Evolutionary conservation across 1,139 yeast species (phyloP).

Genomic region (Hanseniaspora sp.): DNA sequence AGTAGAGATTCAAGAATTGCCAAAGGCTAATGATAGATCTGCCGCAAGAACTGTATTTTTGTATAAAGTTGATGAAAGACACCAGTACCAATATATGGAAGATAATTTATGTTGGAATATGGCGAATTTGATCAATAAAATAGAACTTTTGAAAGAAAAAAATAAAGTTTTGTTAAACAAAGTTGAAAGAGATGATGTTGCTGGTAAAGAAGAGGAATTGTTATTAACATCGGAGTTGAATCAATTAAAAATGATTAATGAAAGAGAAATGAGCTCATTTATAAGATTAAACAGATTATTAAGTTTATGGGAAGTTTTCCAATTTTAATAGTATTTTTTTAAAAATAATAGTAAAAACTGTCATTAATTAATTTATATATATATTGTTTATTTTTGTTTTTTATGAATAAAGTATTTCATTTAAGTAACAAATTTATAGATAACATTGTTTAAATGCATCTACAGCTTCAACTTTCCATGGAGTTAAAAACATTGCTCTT

Average conservation of each 20-base stretch:
- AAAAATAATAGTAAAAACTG: not conserved
- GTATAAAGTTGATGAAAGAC: constrained; percentile 56
- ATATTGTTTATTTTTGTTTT: not conserved
- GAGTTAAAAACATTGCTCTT: constrained; percentile 45
- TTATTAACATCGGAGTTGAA: constrained; percentile 64
- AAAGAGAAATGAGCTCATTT: constrained; percentile 43
- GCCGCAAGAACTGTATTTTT: constrained; percentile 80
- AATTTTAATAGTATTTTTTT: constrained; percentile 29
- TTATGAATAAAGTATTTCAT: not conserved
- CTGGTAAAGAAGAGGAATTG: constrained; percentile 66
- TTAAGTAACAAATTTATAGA: constrained; percentile 6
- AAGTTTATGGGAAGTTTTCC: constrained; percentile 43
- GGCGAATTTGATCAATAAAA: constrained; percentile 49
- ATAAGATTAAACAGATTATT: constrained; percentile 47
- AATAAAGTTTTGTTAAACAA: constrained; percentile 63
- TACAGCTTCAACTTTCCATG: constrained; percentile 30
- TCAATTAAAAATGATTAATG: constrained; percentile 53
- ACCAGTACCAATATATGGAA: constrained; percentile 39
- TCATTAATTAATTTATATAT: not conserved
- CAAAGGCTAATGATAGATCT: constrained; percentile 82
- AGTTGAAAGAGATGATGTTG: constrained; percentile 80
- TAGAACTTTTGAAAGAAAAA: constrained; percentile 47
- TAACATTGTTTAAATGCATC: constrained; percentile 26
- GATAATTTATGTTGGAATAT: constrained; percentile 56
- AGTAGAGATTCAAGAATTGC: constrained; percentile 78